Percentiles rank a stretch among this genome's conserved stretches.
Conservation (phyloP, 331 rosid genomes). For the Quercus tomentella region DNA sequence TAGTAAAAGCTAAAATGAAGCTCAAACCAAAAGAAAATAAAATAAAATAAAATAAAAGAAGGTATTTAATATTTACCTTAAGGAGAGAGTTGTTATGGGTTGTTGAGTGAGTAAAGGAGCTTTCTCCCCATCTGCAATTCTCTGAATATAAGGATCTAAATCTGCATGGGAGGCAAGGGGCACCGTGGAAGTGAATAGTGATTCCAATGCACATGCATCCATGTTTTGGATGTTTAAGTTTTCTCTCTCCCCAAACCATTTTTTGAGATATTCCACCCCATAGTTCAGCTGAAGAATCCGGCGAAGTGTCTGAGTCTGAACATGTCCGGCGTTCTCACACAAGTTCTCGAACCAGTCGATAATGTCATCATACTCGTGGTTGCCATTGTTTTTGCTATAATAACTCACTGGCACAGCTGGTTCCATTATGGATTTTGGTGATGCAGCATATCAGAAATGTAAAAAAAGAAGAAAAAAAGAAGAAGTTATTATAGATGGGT, state of each 20-base stretch:
- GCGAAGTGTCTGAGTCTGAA: slow-evolving; percentile 63
- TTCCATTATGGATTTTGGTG: slow-evolving; percentile 42
- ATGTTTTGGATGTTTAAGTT: slow-evolving; percentile 39
- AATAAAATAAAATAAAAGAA: background rate
- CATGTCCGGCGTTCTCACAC: slow-evolving; percentile 39
- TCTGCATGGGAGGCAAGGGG: slow-evolving; percentile 80
- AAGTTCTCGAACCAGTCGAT: slow-evolving; percentile 70
- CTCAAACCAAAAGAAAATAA: background rate
- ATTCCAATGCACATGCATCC: slow-evolving; percentile 63
- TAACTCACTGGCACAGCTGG: slow-evolving; percentile 7
- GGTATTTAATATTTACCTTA: slow-evolving; percentile 45
- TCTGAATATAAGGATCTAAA: slow-evolving; percentile 69
- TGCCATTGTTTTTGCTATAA: background rate
- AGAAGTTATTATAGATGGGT: background rate
- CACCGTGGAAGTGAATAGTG: slow-evolving; percentile 65
- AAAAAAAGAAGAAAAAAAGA: background rate
- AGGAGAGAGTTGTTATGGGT: slow-evolving; percentile 75
- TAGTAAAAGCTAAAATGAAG: background rate
- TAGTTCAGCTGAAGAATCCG: slow-evolving; percentile 62
- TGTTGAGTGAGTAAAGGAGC: slow-evolving; percentile 66
- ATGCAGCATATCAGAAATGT: slow-evolving; percentile 1
- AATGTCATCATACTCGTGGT: slow-evolving; percentile 23
- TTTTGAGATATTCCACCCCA: slow-evolving; percentile 64
- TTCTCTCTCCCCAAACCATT: slow-evolving; percentile 47
- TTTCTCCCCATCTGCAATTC: slow-evolving; percentile 78